Evolutionary conservation across 2,329 filamentous ascomycete species (phyloP), one percentile per base, ranked within the genome.

Genomic region (Exophiala mesophila): DNA sequence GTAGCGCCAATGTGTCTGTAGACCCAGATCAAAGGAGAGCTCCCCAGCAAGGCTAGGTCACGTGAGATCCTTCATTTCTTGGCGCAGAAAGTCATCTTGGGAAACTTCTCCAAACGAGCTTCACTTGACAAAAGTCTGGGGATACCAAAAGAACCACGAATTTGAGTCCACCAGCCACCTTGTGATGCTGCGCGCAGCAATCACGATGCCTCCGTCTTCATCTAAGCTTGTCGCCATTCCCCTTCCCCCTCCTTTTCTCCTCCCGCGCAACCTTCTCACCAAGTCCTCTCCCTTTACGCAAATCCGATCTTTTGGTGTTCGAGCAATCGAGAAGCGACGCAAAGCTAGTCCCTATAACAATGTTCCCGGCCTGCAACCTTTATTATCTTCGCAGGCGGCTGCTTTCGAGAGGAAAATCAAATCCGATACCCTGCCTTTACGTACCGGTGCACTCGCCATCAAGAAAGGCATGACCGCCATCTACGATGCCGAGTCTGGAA

Each of bases 391-490:
- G 7, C 70, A 72, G 6, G 68, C 72, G 3, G 77, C 76, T n/a
- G 80, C 80, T 2, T 70, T 81, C 42, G 65, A 70, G 43, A 76
- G 78, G 36, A 78, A 76, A 63, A 37, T 55, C 18, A 39, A 33
- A 19, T 67, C 71, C 28, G 68, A 70, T 52, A 77, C 72, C 0
- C 71, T 80, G 8, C 79, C 80, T 5, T 68, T 77, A 30, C 84
- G 92, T 19, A 82, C 88, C 2, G 92, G 92, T 20, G 82, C 87
- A 6, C 74, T 98, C 34, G 88, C 85, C 9, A 76, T 82, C 62
- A 98, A 98, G 70, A 90, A 89, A 70, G 92, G 92, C 65, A 97
- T 98, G 86, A 94, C 88, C 31, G 89, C 85, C 47, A 69, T 96
- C 53, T 97, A 85, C 74, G 82, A 88, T 59, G 67, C 76, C 0